phyloP scores from a whole-genome alignment of 2,329 filamentous ascomycete genomes.

The Sarocladium kiliense region DNA sequence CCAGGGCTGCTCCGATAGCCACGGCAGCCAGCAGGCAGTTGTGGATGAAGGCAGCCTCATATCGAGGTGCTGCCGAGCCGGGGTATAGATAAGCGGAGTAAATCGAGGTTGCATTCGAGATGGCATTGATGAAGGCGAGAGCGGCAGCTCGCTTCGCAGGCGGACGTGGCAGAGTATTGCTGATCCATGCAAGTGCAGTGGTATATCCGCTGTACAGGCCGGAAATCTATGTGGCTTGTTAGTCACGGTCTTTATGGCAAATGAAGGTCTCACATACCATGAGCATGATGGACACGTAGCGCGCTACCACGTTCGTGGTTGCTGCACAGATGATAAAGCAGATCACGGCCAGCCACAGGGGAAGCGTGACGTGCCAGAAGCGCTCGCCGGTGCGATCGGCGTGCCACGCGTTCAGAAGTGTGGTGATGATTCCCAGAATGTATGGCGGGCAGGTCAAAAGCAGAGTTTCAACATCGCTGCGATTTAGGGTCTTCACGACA shows the following conservation, averaged over 20 bases:
- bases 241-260: neutral
- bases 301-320: slow-evolving; percentile 53
- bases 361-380: slow-evolving; percentile 61
- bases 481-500: slow-evolving; percentile 64
- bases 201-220: slow-evolving; percentile 63
- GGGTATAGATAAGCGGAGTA: slow-evolving; percentile 61
- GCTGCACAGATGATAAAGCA: slow-evolving; percentile 65
- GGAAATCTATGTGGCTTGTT: slow-evolving; percentile 31
- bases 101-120: slow-evolving; percentile 28
- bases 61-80: slow-evolving; percentile 35
- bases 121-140: slow-evolving; percentile 69
- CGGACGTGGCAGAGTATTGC: slow-evolving; percentile 68
- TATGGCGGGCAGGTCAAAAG: slow-evolving; percentile 63
- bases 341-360: slow-evolving; percentile 54
- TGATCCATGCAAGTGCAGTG: slow-evolving; percentile 68
- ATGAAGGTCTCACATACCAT: slow-evolving; percentile 39
- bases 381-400: slow-evolving; percentile 67
- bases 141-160: slow-evolving; percentile 67
- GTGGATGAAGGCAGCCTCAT: slow-evolving; percentile 58
- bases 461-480: slow-evolving; percentile 52
- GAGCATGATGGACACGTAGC: slow-evolving; percentile 68
- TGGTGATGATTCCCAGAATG: slow-evolving; percentile 55
- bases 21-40: slow-evolving; percentile 62
- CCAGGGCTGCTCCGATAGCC: slow-evolving; percentile 57
- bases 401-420: slow-evolving; percentile 63